Evolutionary conservation across 306 rosid species (phyloP).

Genomic region (Astragalus membranaceus): DNA sequence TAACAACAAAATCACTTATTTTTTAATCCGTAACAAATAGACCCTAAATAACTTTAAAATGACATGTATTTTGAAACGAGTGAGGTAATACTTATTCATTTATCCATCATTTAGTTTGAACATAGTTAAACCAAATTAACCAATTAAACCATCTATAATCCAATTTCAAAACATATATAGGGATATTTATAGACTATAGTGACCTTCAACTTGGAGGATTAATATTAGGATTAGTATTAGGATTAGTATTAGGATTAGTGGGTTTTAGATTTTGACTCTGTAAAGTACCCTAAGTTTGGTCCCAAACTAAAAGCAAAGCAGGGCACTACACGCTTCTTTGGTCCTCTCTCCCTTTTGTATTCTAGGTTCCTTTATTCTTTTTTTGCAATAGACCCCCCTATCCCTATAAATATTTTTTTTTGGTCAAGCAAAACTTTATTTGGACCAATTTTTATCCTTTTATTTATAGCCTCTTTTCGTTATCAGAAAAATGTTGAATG

Average conservation of each 20-base stretch:
- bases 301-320: constrained; percentile 30
- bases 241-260: constrained; percentile 12
- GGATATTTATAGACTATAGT: background rate
- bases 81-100: too few relatives aligned
- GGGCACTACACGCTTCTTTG: constrained; percentile 22
- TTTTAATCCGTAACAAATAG: too few relatives aligned
- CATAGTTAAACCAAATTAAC: too few relatives aligned
- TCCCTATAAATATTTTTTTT: background rate
- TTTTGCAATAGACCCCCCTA: constrained; percentile 13
- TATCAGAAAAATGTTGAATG: constrained; percentile 27
- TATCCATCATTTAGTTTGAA: too few relatives aligned
- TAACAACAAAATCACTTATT: too few relatives aligned
- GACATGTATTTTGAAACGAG: too few relatives aligned
- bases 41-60: too few relatives aligned
- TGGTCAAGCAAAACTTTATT: constrained; percentile 31
- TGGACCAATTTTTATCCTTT: constrained; percentile 18
- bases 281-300: constrained; percentile 18
- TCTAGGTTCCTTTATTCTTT: constrained; percentile 28
- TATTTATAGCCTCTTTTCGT: constrained; percentile 13
- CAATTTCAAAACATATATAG: too few relatives aligned
- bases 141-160: too few relatives aligned
- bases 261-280: constrained; percentile 32
- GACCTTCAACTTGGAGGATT: background rate
- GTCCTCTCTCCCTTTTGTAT: constrained; percentile 29
- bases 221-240: constrained; percentile 1